Conservation (phyloP, 164 flowering plant genomes). For the Vitis amurensis region DNA sequence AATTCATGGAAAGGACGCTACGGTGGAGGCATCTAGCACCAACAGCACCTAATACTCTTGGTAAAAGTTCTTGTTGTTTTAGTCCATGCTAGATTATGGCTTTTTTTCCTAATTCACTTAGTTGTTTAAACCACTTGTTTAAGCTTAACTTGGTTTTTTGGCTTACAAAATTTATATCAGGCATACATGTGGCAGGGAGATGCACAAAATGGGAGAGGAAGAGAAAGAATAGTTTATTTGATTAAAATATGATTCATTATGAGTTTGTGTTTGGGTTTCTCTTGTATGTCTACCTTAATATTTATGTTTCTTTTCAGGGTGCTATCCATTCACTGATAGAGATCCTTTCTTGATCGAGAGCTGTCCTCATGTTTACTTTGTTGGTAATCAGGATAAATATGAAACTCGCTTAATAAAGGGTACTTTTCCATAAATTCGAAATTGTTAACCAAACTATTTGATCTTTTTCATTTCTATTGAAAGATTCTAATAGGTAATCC, state of each 20-base stretch:
- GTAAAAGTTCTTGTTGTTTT: conserved; percentile 26
- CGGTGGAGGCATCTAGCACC: conserved; percentile 98
- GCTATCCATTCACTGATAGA: conserved; percentile 91
- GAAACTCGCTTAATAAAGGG: conserved; percentile 66
- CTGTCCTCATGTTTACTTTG: conserved; percentile 96
- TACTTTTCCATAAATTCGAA: conserved; percentile 16
- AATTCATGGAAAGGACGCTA: conserved; percentile 88
- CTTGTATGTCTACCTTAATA: conserved; percentile 2
- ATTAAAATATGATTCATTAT: neutral
- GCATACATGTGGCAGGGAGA: neutral
- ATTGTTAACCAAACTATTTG: neutral
- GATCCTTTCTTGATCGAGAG: conserved; percentile 90
- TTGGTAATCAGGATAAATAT: conserved; percentile 79
- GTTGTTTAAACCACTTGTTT: neutral
- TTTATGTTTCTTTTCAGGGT: conserved; percentile 47
- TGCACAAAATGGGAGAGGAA: too few relatives aligned
- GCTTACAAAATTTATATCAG: neutral
- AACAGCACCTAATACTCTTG: conserved; percentile 94
- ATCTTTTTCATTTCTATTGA: neutral
- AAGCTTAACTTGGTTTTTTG: too few relatives aligned
- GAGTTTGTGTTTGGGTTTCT: neutral
- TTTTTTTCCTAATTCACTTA: neutral
- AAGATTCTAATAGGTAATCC: neutral
- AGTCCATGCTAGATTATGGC: neutral
- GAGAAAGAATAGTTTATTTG: neutral